These are phyloP conservation scores for Phytophthora crassamura DNA, from an alignment of 352 stramenopile species.

Conservation along the genomic window DNA sequence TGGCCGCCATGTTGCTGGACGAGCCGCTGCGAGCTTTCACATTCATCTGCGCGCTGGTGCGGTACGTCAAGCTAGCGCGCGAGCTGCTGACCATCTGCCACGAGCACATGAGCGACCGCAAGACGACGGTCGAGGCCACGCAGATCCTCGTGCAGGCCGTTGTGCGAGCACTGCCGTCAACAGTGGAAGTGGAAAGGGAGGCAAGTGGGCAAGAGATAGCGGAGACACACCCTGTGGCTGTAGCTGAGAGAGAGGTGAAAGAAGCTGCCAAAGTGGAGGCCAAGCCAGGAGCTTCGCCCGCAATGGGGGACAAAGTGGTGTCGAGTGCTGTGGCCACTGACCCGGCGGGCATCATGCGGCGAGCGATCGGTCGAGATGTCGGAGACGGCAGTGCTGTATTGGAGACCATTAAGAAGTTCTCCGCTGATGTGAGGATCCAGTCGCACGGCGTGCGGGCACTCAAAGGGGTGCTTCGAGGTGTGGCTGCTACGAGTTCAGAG, in stretches of 20 bases:
- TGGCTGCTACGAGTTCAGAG: neutral
- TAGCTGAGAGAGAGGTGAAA: neutral
- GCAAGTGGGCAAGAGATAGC: slow-evolving; percentile 2
- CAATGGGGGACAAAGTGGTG: neutral
- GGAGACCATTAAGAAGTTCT: slow-evolving; percentile 57
- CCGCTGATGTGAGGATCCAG: slow-evolving; percentile 51
- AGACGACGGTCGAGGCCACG: slow-evolving; percentile 38
- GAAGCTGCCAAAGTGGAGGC: neutral
- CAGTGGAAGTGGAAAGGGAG: neutral
- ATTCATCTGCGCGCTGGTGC: slow-evolving; percentile 44
- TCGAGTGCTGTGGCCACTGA: slow-evolving; percentile 27
- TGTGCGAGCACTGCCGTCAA: slow-evolving; percentile 20
- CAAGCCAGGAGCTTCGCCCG: neutral
- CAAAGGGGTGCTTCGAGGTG: slow-evolving; percentile 47
- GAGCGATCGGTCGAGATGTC: slow-evolving; percentile 52
- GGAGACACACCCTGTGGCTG: neutral
- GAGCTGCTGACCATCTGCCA: slow-evolving; percentile 51
- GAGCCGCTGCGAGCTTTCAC: slow-evolving; percentile 35
- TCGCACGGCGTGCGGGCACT: slow-evolving; percentile 54
- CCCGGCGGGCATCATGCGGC: slow-evolving; percentile 55
- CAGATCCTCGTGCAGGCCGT: slow-evolving; percentile 44
- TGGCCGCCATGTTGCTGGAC: slow-evolving; percentile 35
- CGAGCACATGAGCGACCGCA: slow-evolving; percentile 43
- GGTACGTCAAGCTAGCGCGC: slow-evolving; percentile 49
- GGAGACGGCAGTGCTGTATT: slow-evolving; percentile 52